These are phyloP conservation scores for Lippia alba DNA, from an alignment of 305 asterid species.

Conservation along the genomic window DNA sequence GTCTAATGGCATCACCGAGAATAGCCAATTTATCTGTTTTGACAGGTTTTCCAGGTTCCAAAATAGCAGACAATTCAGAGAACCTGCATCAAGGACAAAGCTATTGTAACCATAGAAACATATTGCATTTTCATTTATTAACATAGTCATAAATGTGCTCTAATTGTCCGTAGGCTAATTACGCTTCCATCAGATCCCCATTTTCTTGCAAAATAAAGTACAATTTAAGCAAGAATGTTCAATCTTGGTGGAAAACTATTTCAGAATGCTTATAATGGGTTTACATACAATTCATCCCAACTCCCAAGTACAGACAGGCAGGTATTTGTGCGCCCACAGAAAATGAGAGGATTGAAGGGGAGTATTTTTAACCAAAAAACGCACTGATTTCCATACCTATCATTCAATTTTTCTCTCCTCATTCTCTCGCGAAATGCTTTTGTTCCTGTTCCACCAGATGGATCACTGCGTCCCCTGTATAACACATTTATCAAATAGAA, in stretches of 20 bases:
- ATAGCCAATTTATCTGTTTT: constrained; percentile 78
- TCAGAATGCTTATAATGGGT: background rate
- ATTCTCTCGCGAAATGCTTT: constrained; percentile 78
- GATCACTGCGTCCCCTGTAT: constrained; percentile 59
- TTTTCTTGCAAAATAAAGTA: constrained; percentile 10
- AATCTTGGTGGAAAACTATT: background rate
- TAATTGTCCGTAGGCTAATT: background rate
- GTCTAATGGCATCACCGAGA: constrained; percentile 73
- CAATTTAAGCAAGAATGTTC: background rate
- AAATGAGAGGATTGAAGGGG: background rate
- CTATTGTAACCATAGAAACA: background rate
- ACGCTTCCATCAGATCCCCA: constrained; percentile 3
- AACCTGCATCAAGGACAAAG: constrained; percentile 52
- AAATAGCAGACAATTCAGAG: constrained; percentile 58
- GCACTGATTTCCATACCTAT: constrained; percentile 44
- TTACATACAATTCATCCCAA: constrained; percentile 10
- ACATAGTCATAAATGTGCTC: background rate
- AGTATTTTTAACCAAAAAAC: constrained; percentile 8
- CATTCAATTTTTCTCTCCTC: constrained; percentile 75
- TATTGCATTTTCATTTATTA: background rate
- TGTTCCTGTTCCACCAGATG: constrained; percentile 48
- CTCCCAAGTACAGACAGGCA: constrained; percentile 15
- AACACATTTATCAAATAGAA: constrained; percentile 19
- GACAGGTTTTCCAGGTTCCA: constrained; percentile 75
- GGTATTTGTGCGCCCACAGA: background rate